Evolutionary conservation across 1,139 yeast species (phyloP).

Genomic region (Hemisphaericaspora xylofermentans): DNA sequence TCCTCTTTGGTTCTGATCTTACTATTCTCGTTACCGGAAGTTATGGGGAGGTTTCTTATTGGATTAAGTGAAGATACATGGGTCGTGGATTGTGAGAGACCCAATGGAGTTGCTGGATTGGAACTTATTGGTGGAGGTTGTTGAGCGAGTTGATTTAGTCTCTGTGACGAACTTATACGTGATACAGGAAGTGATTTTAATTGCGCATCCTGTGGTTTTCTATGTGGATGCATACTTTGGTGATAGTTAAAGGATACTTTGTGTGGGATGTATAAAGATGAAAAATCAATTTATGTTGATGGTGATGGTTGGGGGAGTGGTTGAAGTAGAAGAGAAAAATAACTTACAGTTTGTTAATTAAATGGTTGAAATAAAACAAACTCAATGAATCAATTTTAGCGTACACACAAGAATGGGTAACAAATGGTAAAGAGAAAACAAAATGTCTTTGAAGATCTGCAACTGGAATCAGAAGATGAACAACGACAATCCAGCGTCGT

Average conservation of each 20-base stretch:
- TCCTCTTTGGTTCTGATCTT: conserved; percentile 21
- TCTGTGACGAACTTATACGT: conserved; percentile 33
- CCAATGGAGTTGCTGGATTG: conserved; percentile 32
- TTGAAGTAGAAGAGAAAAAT: background rate
- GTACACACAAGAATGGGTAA: background rate
- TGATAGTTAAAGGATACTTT: background rate
- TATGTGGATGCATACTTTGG: conserved; percentile 21
- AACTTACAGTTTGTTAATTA: too few relatives aligned
- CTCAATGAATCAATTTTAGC: background rate
- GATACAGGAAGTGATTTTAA: conserved; percentile 33
- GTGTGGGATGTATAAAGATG: background rate
- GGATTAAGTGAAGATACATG: conserved; percentile 41
- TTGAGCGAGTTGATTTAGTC: conserved; percentile 26
- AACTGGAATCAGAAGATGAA: conserved; percentile 5
- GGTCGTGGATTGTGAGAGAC: conserved; percentile 20
- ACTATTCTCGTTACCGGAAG: conserved; percentile 20
- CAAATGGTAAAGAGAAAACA: conserved; percentile 2
- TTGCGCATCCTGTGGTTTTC: conserved; percentile 18
- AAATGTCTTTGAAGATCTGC: conserved; percentile 8
- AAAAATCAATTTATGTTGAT: background rate
- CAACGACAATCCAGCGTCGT: background rate
- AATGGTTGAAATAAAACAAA: background rate
- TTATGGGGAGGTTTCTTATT: conserved; percentile 27
- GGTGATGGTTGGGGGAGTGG: background rate
- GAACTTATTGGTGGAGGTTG: conserved; percentile 5